These are phyloP conservation scores for Trifolium subterraneum DNA, from an alignment of 306 rosid species.

Conservation along the genomic window DNA sequence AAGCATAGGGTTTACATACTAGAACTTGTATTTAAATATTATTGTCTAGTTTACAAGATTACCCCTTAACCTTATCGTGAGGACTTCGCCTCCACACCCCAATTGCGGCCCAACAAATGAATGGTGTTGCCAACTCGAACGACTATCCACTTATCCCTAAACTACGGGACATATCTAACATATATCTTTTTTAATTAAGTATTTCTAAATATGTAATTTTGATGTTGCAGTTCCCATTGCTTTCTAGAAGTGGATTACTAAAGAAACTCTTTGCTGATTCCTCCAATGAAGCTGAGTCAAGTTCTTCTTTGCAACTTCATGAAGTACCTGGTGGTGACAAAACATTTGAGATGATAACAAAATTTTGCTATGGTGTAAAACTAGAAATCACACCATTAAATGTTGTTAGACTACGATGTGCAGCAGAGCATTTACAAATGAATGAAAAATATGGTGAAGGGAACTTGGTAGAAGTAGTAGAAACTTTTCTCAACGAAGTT, in stretches of 20 bases:
- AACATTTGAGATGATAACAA: slow-evolving; percentile 69
- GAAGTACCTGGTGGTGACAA: slow-evolving; percentile 87
- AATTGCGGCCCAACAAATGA: too few relatives aligned
- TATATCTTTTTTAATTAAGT: too few relatives aligned
- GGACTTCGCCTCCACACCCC: too few relatives aligned
- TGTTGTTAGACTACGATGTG: slow-evolving; percentile 77
- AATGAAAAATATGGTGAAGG: slow-evolving; percentile 73
- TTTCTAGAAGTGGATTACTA: slow-evolving; percentile 81
- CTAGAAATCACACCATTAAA: slow-evolving; percentile 69
- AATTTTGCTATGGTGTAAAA: slow-evolving; percentile 72
- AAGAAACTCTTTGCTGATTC: slow-evolving; percentile 66
- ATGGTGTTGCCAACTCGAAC: too few relatives aligned
- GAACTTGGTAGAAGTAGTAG: slow-evolving; percentile 61
- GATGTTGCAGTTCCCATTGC: slow-evolving; percentile 79
- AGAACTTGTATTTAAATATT: too few relatives aligned
- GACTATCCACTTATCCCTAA: too few relatives aligned
- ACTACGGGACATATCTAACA: too few relatives aligned
- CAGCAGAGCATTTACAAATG: slow-evolving; percentile 82
- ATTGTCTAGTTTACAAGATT: neutral
- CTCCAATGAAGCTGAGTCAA: slow-evolving; percentile 57
- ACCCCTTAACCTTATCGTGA: too few relatives aligned
- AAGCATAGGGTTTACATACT: too few relatives aligned
- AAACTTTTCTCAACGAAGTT: slow-evolving; percentile 66
- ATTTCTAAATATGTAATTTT: neutral
- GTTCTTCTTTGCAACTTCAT: slow-evolving; percentile 57